phyloP scores from a whole-genome alignment of 768 basidiomycete genomes.

The Epithele typhae region DNA sequence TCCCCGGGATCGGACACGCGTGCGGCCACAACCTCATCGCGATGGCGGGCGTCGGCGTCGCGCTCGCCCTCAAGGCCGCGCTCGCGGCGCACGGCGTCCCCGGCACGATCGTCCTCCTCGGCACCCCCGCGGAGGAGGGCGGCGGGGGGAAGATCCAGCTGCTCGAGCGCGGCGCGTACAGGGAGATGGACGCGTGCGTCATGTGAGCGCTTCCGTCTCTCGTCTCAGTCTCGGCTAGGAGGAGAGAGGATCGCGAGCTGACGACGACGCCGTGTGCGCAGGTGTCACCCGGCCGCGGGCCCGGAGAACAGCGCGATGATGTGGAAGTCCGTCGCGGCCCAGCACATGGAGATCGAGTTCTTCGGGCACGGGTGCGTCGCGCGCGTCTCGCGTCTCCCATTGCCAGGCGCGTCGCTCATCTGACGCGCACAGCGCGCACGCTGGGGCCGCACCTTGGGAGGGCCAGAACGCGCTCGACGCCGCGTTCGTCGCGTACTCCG shows the following conservation, averaged over 20 bases:
- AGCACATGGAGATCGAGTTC: conserved; percentile 64
- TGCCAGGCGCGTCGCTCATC: background rate
- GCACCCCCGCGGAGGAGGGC: conserved; percentile 80
- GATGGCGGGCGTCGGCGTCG: conserved; percentile 68
- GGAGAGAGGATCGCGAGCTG: too few relatives aligned
- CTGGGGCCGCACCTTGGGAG: conserved; percentile 82
- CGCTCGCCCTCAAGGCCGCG: conserved; percentile 68
- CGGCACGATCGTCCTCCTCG: conserved; percentile 70
- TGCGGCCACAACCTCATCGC: conserved; percentile 87
- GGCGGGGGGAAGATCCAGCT: conserved; percentile 76
- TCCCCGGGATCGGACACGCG: conserved; percentile 54
- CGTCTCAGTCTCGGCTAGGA: too few relatives aligned
- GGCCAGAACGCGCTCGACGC: conserved; percentile 86
- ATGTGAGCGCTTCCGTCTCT: conserved; percentile 60
- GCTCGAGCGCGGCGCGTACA: conserved; percentile 71
- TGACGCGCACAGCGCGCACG: conserved; percentile 54
- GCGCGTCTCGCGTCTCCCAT: too few relatives aligned
- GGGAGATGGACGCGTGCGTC: conserved; percentile 76
- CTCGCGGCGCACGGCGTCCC: conserved; percentile 56
- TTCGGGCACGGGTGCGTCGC: conserved; percentile 67
- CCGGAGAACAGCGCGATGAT: conserved; percentile 44
- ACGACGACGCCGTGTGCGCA: conserved; percentile 28
- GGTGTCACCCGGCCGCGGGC: conserved; percentile 73
- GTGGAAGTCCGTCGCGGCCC: conserved; percentile 58
- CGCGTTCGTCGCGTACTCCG: conserved; percentile 78